phyloP scores from a whole-genome alignment of 2,329 filamentous ascomycete genomes.

The Karstenula rhodostoma region DNA sequence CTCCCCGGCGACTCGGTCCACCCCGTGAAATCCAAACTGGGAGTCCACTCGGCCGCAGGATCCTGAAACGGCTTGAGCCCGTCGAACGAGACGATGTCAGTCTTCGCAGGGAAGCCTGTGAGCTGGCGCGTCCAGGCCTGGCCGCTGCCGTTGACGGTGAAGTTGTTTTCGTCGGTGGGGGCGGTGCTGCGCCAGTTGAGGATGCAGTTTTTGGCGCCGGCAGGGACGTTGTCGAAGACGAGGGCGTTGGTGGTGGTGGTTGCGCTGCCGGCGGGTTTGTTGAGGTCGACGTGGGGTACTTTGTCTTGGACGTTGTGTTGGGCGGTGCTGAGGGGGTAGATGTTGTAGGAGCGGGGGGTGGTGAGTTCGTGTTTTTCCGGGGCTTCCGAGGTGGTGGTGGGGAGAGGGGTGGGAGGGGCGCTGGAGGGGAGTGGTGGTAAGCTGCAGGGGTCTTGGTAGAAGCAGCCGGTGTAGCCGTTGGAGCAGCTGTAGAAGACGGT shows the following conservation, averaged over 20 bases:
- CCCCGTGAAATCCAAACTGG: constrained; percentile 11
- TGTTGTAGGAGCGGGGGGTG: constrained; percentile 17
- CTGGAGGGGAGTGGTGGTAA: not conserved
- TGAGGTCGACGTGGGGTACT: constrained; percentile 16
- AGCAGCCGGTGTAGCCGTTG: constrained; percentile 19
- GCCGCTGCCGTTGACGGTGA: constrained; percentile 10
- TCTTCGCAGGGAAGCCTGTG: constrained; percentile 11
- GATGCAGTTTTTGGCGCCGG: constrained; percentile 16
- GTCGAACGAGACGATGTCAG: constrained; percentile 1
- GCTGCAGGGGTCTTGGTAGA: constrained; percentile 6
- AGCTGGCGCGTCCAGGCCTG: constrained; percentile 11
- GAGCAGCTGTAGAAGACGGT: constrained; percentile 15
- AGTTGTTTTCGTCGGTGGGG: constrained; percentile 1
- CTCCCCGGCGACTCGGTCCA: not conserved
- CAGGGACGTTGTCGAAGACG: constrained; percentile 18
- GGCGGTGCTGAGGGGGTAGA: constrained; percentile 13
- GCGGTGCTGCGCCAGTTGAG: constrained; percentile 11
- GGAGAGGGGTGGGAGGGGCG: not conserved
- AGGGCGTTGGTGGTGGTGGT: constrained; percentile 15
- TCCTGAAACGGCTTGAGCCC: constrained; percentile 8
- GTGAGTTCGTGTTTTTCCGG: constrained; percentile 4
- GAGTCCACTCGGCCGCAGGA: not conserved
- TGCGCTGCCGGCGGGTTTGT: constrained; percentile 4
- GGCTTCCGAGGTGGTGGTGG: not conserved
- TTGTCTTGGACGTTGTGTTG: constrained; percentile 9